Evolutionary conservation across 2,329 filamentous ascomycete genomes (phyloP), one percentile per base, ranked within the genome.

Genomic region (Ascochyta viciae-villosae): DNA sequence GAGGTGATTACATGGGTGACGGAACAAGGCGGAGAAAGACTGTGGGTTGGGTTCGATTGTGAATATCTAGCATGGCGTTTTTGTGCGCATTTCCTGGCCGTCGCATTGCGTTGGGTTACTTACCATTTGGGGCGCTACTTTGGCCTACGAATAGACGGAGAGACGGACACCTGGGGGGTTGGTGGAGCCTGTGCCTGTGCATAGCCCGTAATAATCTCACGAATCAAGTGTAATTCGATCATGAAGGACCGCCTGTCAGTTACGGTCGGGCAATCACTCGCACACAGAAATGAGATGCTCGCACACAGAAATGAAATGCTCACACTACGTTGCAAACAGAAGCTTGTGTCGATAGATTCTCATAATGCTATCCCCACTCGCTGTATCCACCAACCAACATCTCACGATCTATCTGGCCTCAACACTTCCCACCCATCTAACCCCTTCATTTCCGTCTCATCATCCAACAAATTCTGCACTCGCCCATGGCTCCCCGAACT

Each of bases 361-460:
- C 27, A 9, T 3, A 29, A 26, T 3, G 26, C 26, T 29, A 29
- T 12, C 7, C 8, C 6, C 7, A 7, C 9, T 29, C 27, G 24
- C 24, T 6, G 24, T 8, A 26, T 26, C 27, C 8, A 3, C 27
- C 27, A 29, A 3, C 27, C 27, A 29, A 9, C 27, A 23, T 39
- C 10, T 39, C 19, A 39, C 37, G 37, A 51, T 10, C 42, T 27
- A 5, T 38, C 53, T 7, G 75, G 75, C 50, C 62, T 69, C 47
- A 78, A 57, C 26, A 76, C 76, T 60, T 77, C 75, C 76, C 76
- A 78, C 34, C 72, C 73, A 57, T 53, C 69, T 65, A 76, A 64
- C 31, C 60, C 64, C 39, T 68, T 65, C 62, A 75, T 62, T 48
- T 70, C 71, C 23, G 60, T 61, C 44, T 70, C 71, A 31, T 76